Base-by-base conservation (phyloP, 1,284 basidiomycete genomes). In the Microstroma glucosiphilum region DNA sequence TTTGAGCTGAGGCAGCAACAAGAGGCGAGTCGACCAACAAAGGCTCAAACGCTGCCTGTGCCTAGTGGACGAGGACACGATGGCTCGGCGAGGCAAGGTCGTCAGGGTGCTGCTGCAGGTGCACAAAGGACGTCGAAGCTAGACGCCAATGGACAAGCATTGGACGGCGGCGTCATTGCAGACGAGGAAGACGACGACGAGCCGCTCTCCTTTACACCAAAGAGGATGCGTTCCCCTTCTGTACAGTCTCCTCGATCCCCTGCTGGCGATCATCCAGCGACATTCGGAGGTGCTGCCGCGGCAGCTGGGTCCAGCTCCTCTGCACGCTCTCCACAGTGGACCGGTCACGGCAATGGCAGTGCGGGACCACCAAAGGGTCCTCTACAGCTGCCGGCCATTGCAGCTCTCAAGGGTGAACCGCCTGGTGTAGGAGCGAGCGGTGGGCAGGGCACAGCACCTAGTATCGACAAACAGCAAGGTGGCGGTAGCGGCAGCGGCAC, bases 121-220 rank as follows among this genome's bases (percentile, higher is more conserved):
- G 30, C 4, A 37, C 30, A 37, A 4, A 3, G 30, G 30, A 9
- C 30, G 3, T 3, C 30, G 30, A 37, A 37, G 30, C 30, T 4
- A 9, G 30, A n/a, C n/a, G 41, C 41, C 41, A 11, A 6, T 48
- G 43, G 43, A 4, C 17, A 48, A 21, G 43, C 56, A 61, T 63
- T 40, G 58, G 60, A 17, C 43, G 48, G 30, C 41, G 59, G 58
- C 40, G 57, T 30, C 13, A 59, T 58, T 41, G 66, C 67, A 4
- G 69, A 71, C 11, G 75, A 75, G 7, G 75, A 75, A 2, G 70
- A 71, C 9, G 72, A 72, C 43, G 71, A 77, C 30, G 68, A 71
- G 13, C 54, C 78, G 15, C 68, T 80, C 46, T 73, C 74, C 12
- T 76, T 76, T 60, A 73, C 71, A 21, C 68, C 74, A 12, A 61